Conservation (phyloP, 1,284 basidiomycete genomes). For the Jaminaea rosea region DNA sequence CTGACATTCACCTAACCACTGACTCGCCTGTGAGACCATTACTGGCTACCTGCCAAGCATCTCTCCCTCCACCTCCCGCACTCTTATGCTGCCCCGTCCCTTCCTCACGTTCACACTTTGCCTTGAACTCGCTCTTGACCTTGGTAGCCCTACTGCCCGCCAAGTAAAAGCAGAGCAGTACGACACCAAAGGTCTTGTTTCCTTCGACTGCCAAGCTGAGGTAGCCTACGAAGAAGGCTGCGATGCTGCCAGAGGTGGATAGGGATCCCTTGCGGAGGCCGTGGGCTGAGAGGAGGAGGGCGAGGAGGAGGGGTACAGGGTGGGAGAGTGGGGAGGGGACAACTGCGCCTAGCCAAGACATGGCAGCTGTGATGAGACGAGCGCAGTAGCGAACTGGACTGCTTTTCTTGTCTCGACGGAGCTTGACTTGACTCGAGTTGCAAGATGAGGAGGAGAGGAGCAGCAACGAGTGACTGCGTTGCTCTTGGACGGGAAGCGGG, state of each 20-base stretch:
- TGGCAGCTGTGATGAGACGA: too few species aligned
- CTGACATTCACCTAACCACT: too few species aligned
- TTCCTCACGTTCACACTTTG: slow-evolving; percentile 67
- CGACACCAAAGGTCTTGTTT: slow-evolving; percentile 28
- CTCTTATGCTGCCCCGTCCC: slow-evolving; percentile 16
- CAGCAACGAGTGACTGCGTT: too few species aligned
- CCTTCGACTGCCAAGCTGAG: slow-evolving; percentile 27
- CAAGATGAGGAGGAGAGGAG: too few species aligned
- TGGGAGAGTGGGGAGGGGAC: too few species aligned
- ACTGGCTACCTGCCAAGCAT: slow-evolving; percentile 29
- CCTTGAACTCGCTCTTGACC: slow-evolving; percentile 57
- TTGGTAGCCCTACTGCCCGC: slow-evolving; percentile 75
- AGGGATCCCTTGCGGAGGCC: slow-evolving; percentile 32
- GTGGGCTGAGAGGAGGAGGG: slow-evolving; percentile 5
- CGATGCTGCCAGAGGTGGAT: slow-evolving; percentile 22
- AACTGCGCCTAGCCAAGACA: too few species aligned
- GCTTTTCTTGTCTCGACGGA: too few species aligned
- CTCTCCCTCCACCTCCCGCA: slow-evolving; percentile 18
- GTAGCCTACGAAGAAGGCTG: slow-evolving; percentile 29
- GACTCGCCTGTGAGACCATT: slow-evolving; percentile 19
- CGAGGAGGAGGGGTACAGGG: slow-evolving; percentile 1
- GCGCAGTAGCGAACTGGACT: too few species aligned
- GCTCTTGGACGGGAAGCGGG: too few species aligned
- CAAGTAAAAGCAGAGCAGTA: slow-evolving; percentile 52
- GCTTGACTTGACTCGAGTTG: too few species aligned